Evolutionary conservation across 345 rosid species (phyloP).

Genomic region (Salix suchowensis): DNA sequence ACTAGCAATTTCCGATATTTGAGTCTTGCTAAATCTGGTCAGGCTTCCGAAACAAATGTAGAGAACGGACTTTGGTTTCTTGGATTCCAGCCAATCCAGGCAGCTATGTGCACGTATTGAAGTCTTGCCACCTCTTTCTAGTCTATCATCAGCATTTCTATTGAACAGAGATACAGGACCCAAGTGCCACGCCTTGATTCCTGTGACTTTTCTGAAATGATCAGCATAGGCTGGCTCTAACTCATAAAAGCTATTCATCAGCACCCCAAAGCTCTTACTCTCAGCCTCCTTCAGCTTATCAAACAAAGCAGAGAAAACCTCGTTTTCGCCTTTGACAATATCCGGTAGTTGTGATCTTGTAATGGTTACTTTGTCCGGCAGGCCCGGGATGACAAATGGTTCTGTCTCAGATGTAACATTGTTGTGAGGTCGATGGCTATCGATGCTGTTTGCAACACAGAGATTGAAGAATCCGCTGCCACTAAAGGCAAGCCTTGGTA

Average conservation of each 20-base stretch:
- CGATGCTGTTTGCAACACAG: slow-evolving; percentile 15
- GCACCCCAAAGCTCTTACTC: slow-evolving; percentile 27
- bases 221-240: slow-evolving; percentile 29
- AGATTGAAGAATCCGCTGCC: slow-evolving; percentile 37
- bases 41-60: slow-evolving; percentile 29
- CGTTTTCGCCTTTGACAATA: slow-evolving; percentile 22
- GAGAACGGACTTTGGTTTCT: slow-evolving; percentile 25
- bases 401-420: slow-evolving; percentile 19
- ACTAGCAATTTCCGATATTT: slow-evolving; percentile 12
- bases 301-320: slow-evolving; percentile 25
- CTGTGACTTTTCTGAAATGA: slow-evolving; percentile 21
- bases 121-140: slow-evolving; percentile 21
- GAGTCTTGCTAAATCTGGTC: slow-evolving; percentile 15
- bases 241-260: slow-evolving; percentile 29
- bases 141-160: slow-evolving; percentile 14
- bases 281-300: slow-evolving; percentile 28
- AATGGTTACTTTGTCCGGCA: slow-evolving; percentile 22
- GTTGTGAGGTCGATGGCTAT: slow-evolving; percentile 16
- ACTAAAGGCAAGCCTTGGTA: slow-evolving; percentile 34
- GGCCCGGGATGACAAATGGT: slow-evolving; percentile 15
- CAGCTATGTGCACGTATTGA: slow-evolving; percentile 3
- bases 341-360: slow-evolving; percentile 33
- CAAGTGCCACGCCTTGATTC: slow-evolving; percentile 27
- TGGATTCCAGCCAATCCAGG: slow-evolving; percentile 30
- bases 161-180: slow-evolving; percentile 28